Base-by-base conservation (phyloP, 257 asterid species). In the Solanum stenotomum region DNA sequence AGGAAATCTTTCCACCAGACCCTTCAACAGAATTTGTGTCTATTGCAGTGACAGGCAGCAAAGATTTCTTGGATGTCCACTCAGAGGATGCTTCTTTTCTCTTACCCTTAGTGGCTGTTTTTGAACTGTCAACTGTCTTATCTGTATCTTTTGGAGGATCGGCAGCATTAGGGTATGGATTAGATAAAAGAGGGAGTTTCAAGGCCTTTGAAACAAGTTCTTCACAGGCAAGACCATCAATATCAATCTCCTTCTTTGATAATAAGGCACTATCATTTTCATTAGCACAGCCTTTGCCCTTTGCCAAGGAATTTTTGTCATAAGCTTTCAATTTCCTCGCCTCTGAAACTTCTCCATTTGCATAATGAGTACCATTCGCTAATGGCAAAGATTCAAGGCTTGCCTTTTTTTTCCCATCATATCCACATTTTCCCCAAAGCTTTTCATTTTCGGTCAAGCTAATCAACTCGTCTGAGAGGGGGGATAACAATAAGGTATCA, bases 161-260 rank as follows among this genome's bases (percentile, higher is more conserved):
- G 8, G 85, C 87, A 86, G 61, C 89, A 31, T 88, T 68, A 89
- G 90, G 65, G 61, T 87, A 90, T 35, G 95, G 91, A 89, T 90
- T 87, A 31, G 95, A 93, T 40, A 96, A 40, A 91, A 98, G 96
- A n/a, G 98, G 99, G 86, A 96, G 98, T 90, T 92, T 96, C 89
- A 94, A 84, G 88, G 98, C 93, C 89, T 91, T 93, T 37, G 97
- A 96, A 90, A 94, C 94, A 85, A 95, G 95, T 84, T 93, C 98
- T 79, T 95, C 99, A 90, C 94, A 94, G 20, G 93, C 95, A 68
- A 89, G 89, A 86, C 78, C 33, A 86, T 95, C 95, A 68, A 85
- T 34, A 87, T 94, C 93, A 56, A 88, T 84, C 86, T 93, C 99
- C 92, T 92, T 93, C 89, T 91, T 94, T 46, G 59, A 52, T 82